These are phyloP conservation scores for Kwoniella dejecticola DNA, from an alignment of 768 basidiomycete species.

Conservation along the genomic window DNA sequence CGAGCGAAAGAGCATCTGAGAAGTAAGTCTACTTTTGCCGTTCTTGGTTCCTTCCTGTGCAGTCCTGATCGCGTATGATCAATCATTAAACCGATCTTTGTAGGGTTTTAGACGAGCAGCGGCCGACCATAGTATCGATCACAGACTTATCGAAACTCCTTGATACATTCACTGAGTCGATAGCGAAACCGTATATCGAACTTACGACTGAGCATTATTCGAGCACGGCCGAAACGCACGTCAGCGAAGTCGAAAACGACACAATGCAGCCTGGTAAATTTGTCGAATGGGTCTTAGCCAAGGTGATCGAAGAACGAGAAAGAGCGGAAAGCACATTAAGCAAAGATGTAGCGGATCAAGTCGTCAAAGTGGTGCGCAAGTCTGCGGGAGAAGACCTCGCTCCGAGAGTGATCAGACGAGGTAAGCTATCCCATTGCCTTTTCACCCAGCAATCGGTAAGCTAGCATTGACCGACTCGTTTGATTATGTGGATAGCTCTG, in stretches of 20 bases:
- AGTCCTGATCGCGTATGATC: neutral
- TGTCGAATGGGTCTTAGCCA: constrained; percentile 43
- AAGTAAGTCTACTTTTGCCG: constrained; percentile 15
- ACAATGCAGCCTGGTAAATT: constrained; percentile 32
- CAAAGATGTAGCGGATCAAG: constrained; percentile 24
- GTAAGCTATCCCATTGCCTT: constrained; percentile 26
- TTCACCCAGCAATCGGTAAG: too few species aligned
- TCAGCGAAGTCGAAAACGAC: constrained; percentile 3
- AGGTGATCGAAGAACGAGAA: constrained; percentile 41
- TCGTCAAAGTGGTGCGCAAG: constrained; percentile 28
- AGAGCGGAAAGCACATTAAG: constrained; percentile 25
- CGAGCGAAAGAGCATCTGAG: constrained; percentile 24
- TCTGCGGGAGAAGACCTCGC: constrained; percentile 28
- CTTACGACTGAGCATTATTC: constrained; percentile 20
- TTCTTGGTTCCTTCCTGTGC: neutral
- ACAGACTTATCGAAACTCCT: constrained; percentile 23
- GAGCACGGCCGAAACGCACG: neutral
- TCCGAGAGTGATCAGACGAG: constrained; percentile 29
- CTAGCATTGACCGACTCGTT: too few species aligned
- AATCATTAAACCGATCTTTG: neutral
- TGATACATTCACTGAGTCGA: constrained; percentile 7
- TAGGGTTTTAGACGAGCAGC: constrained; percentile 11
- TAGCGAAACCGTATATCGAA: constrained; percentile 30
- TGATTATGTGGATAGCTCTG: too few species aligned
- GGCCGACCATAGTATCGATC: constrained; percentile 26